Base-by-base conservation (phyloP, 2,329 filamentous ascomycete genomes). In the Aspergillus novoparasiticus region DNA sequence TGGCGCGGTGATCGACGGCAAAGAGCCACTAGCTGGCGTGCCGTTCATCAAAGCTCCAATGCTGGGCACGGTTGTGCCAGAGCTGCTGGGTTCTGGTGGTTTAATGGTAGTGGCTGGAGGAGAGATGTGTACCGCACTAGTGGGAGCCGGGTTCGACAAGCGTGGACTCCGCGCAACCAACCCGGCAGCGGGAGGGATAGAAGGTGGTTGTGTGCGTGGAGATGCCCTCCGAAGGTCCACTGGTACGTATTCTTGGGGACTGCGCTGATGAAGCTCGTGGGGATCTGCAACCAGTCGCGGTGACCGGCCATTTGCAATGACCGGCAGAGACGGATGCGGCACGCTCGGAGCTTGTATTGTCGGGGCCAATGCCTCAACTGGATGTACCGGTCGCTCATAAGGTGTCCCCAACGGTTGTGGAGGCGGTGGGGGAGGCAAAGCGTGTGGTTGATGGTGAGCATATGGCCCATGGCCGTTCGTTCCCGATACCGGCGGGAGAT, bases 1-100 rank as follows among this genome's bases (percentile, higher is more conserved):
- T 53, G 71, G 62, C 12, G 72, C 60, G 51, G 68, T 64, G 19
- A 73, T 73, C 8, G 72, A 63, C 1, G 71, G 66, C 8, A 75
- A 61, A 9, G 71, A 66, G 9, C 73, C 68, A 23, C 72, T 69
- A 39, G 74, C 64, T 19, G 73, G 69, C 1, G 75, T 67, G 30
- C 73, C 76, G 62, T 79, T 81, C 67, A 83, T 79, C 28, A 82
- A 76, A 12, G 83, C 75, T 19, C 77, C 82, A 61, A 87, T 86
- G 66, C 83, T 85, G 10, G 87, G 87, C 32, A 88, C 85, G 2
- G 78, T 79, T 51, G 74, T 78, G 39, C 76, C 39, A 74, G 73
- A 30, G 73, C 66, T 26, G 72, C 64, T 48, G 68, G 65, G 39
- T 23, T 75, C 71, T 1, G 71, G 65, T 45, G 71, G 67, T 59